Evolutionary conservation across 208 protist species (phyloP), one percentile per base, ranked within the genome.

Genomic region (Trypanosoma melophagium): DNA sequence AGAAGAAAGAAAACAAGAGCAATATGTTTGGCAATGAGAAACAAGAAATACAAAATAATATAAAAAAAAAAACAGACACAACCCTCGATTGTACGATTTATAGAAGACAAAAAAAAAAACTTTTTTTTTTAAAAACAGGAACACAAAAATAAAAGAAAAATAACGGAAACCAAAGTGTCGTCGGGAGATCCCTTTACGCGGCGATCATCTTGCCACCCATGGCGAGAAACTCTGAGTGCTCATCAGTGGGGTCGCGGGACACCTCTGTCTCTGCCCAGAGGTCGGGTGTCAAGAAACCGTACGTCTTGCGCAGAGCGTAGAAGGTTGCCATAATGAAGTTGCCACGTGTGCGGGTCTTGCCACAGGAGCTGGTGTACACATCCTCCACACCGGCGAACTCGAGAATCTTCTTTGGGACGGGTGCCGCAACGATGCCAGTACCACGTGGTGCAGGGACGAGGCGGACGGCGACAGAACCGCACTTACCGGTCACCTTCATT

Each of bases 321-420:
- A 98, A 99, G 57, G 97, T 98, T 71, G 99, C 99, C 86, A 98
- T 99, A 82, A 99, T 97, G 80, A 99, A 99, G 97, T 99, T 99
- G 78, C 98, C 98, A 51, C 98, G 83, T 69, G 99, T 99, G 72
- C 93, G 91, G 68, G 99, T 99, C 73, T 97, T 89, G 74, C 99
- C 99, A 56, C 68, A 74, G 17, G 98, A 98, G 58, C 77, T 93
- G 28, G 99, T 99, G 97, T 99, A 99, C 74, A 99, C 94, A 80
- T 99, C 99, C 76, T 98, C 77, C 45, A 99, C 84, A 79, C 99
- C 99, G 60, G 98, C 98, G 69, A 99, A 96, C 74, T 94, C 76
- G 21, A 99, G 89, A 22, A 99, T 86, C 87, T 99, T 99, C 94
- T 99, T 99, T 69, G 98, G 91, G 60, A 95, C 91, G 35, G 86